These are phyloP conservation scores for Fusarium xylarioides DNA, from an alignment of 2,329 filamentous ascomycete species.

Conservation along the genomic window DNA sequence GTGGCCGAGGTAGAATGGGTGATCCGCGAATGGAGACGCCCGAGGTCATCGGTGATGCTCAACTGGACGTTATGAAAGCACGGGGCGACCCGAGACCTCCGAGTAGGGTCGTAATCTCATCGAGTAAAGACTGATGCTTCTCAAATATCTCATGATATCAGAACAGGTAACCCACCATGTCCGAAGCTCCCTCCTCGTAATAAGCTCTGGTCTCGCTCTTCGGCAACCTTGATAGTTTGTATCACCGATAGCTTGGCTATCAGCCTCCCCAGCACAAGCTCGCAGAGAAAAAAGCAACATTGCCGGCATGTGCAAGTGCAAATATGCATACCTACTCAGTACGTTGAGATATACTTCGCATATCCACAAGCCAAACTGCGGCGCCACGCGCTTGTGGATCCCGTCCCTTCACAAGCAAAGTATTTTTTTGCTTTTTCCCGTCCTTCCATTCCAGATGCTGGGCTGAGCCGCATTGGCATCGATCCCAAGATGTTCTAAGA, in stretches of 20 bases:
- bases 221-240: not conserved
- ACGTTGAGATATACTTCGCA: constrained; percentile 24
- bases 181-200: not conserved
- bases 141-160: constrained; percentile 26
- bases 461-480: constrained; percentile 37
- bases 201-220: not conserved
- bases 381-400: constrained; percentile 40
- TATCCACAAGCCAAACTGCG: constrained; percentile 30
- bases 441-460: constrained; percentile 34
- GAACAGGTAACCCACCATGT: constrained; percentile 3
- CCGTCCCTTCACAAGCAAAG: constrained; percentile 12
- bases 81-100: constrained; percentile 12
- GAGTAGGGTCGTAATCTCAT: constrained; percentile 1
- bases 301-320: constrained; percentile 25
- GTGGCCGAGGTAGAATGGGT: not conserved
- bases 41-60: constrained; percentile 8
- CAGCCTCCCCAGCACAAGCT: not conserved
- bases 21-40: constrained; percentile 9
- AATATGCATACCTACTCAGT: constrained; percentile 4
- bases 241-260: not conserved
- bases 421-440: constrained; percentile 20
- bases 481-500: constrained; percentile 26
- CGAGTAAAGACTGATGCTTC: not conserved
- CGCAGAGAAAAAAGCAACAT: not conserved
- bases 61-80: constrained; percentile 1